Evolutionary conservation across 352 stramenopile genomes (phyloP), one percentile per base, ranked within the genome.

Genomic region (Globisporangium paddicum): DNA sequence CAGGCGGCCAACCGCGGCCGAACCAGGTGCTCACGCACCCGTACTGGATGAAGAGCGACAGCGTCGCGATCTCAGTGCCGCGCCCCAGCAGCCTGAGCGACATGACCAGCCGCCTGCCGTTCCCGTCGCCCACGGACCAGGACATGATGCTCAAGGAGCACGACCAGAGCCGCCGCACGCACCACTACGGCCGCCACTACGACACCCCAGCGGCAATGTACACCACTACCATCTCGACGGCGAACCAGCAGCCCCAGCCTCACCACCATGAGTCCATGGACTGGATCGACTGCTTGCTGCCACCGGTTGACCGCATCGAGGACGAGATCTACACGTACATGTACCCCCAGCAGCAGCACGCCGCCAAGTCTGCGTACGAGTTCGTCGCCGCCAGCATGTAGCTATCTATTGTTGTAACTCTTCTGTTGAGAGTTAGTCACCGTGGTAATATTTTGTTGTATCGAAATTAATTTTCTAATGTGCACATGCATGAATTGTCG

Each of bases 251-350:
- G 41, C 49, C 41, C 18, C 44, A 57, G 28, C 26, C 19, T 67
- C 35, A 71, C n/a, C 62, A 68, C 25, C 53, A 49, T 6, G 75
- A 82, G 57, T 62, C 75, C 25, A 53, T 85, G 47, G 75, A 85
- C 62, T 85, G 75, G 75, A 82, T 85, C 49, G 75, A 82, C 61
- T 82, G 72, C 44, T 44, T 82, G 28, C 59, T 85, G 38, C 75
- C 75, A 23, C 65, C 71, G 7, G 53, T 60, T 11, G 65, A 68
- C 25, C 65, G 62, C 34, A 60, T 65, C 50, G 65, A 71, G 19
- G 75, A 84, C 35, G 70, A 77, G 18, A 49, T 55, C 19, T 79
- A 78, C 66, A 64, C 67, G 63, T 67, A 71, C 60, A 72, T 72
- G 69, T 81, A 81, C 55, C 60, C 71, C 62, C 68, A 14, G 67